Evolutionary conservation across 257 asterid species (phyloP).

Genomic region (Solanum medicagineum): DNA sequence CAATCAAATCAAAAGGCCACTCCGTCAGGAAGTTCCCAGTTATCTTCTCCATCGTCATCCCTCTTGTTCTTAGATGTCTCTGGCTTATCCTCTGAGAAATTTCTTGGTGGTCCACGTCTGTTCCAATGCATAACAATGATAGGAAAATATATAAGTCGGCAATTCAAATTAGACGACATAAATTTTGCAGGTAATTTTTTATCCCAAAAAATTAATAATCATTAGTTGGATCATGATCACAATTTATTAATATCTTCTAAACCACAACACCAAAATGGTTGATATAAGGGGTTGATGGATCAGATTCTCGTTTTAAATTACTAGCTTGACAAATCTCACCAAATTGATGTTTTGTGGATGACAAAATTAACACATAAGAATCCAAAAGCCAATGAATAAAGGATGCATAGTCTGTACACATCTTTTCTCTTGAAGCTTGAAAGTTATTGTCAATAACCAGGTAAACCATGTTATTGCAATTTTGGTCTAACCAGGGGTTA

Average conservation of each 20-base stretch:
- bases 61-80: slow-evolving; percentile 11
- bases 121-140: not conserved
- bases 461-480: not conserved
- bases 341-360: not conserved
- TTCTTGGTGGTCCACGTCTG: slow-evolving; percentile 8
- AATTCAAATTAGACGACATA: not conserved
- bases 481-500: not conserved
- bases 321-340: not conserved
- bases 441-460: not conserved
- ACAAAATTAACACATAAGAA: not conserved
- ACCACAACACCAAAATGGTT: not conserved
- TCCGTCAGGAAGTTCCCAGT: slow-evolving; percentile 63
- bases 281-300: not conserved
- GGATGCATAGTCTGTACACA: not conserved
- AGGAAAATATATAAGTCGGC: not conserved
- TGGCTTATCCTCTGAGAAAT: slow-evolving; percentile 17
- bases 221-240: not conserved
- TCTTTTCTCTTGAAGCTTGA: not conserved
- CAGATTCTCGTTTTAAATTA: not conserved
- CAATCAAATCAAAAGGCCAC: slow-evolving; percentile 31
- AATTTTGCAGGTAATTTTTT: not conserved
- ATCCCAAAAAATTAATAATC: not conserved
- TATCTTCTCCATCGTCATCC: slow-evolving; percentile 39
- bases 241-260: not conserved
- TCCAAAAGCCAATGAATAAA: not conserved